A percentile compares a stretch with the other conserved stretches of the same genome.
These are phyloP conservation scores for Chytridiales sp. DNA, from an alignment of 371 early-diverging fungal species.

Conservation along the genomic window DNA sequence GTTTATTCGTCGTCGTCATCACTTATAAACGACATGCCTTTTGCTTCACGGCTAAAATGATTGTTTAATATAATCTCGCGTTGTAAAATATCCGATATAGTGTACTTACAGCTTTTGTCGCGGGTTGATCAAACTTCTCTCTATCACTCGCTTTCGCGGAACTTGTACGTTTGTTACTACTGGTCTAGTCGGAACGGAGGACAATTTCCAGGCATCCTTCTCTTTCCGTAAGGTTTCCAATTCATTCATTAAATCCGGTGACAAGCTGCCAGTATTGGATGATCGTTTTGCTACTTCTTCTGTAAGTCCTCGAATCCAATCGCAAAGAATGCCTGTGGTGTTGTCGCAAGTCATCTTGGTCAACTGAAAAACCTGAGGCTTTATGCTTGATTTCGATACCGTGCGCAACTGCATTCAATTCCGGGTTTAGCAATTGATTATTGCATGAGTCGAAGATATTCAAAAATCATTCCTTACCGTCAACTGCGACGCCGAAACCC, in stretches of 20 bases:
- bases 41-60: background rate
- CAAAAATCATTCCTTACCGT: too few relatives aligned
- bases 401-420: too few relatives aligned
- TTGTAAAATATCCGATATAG: background rate
- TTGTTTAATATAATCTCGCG: background rate
- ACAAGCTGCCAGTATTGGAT: background rate
- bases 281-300: background rate
- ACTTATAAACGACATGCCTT: conserved; percentile 3
- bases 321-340: too few relatives aligned
- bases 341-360: too few relatives aligned
- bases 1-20: conserved; percentile 6
- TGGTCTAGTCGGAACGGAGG: background rate
- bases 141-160: background rate
- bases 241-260: background rate
- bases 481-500: too few relatives aligned
- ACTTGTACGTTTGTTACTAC: background rate
- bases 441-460: too few relatives aligned
- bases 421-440: too few relatives aligned
- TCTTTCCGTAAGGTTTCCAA: too few relatives aligned
- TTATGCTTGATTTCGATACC: too few relatives aligned
- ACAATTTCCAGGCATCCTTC: too few relatives aligned
- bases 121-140: conserved; percentile 2
- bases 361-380: too few relatives aligned
- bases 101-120: conserved; percentile 3
- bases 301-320: background rate